Conservation (phyloP, 371 early-diverging fungal genomes). For the Sporodiniella umbellata region DNA sequence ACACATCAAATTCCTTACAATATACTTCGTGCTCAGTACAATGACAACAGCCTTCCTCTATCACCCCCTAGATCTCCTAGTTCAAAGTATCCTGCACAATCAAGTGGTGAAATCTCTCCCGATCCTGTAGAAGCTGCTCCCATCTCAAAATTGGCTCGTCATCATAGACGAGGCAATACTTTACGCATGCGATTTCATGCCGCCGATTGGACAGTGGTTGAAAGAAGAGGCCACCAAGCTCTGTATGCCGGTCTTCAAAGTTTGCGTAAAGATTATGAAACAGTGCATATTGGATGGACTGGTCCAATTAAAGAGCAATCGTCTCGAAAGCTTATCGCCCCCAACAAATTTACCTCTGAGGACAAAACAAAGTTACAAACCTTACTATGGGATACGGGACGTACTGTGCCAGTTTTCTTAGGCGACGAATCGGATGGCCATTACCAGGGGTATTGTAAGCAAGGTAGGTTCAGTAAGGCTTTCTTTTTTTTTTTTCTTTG, state of each 20-base stretch:
- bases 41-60: conserved; percentile 2
- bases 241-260: conserved; percentile 66
- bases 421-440: conserved; percentile 65
- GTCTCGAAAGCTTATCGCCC: conserved; percentile 46
- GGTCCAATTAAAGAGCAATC: conserved; percentile 47
- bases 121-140: conserved; percentile 27
- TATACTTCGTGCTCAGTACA: conserved; percentile 16
- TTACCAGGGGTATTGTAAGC: conserved; percentile 89
- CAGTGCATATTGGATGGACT: conserved; percentile 67
- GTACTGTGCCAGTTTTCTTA: conserved; percentile 72
- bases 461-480: conserved; percentile 54
- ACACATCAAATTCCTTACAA: conserved; percentile 33
- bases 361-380: conserved; percentile 34
- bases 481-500: not conserved
- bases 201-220: conserved; percentile 33
- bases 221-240: conserved; percentile 68
- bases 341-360: conserved; percentile 39
- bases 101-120: conserved; percentile 1
- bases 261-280: conserved; percentile 41
- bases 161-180: conserved; percentile 20
- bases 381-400: conserved; percentile 48
- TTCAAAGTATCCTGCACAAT: conserved; percentile 1
- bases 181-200: conserved; percentile 25
- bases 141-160: conserved; percentile 27
- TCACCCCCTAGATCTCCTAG: conserved; percentile 8